Base-by-base conservation (phyloP, 306 rosid species). In the Senna tora region DNA sequence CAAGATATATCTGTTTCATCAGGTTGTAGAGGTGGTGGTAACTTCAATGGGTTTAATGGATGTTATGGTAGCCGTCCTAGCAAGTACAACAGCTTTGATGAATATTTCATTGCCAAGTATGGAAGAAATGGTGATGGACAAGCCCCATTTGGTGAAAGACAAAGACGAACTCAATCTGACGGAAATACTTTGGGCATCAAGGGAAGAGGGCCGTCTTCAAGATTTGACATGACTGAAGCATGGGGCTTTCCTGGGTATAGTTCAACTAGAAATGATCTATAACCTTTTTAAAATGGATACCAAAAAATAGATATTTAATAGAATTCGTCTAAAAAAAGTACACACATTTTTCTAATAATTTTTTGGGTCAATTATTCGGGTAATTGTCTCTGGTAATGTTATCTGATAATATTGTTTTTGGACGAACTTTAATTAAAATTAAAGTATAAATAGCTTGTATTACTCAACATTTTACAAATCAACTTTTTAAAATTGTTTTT, bases 71-170 rank as follows among this genome's bases (percentile, higher is more conserved):
- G 96, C 79, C 83, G 89, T 67, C 65, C 89, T 75, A 80, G 96
- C 45, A 95, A 95, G 85, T 95, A 89, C 67, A 89, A 86, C 73
- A 95, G 90, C 67, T 89, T 87, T 73, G 69, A 83, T 16, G 99
- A 95, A 58, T 89, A 87, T 65, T 69, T 96, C n/a, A 65, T 70
- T 79, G 74, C 80, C 70, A 91, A 94, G 84, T 91, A 83, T 82
- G 98, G 97, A 74, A 81, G 96, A 74, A 86, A 80, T 67, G 85
- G 90, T 54, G 97, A 93, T 73, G 98, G 93, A 47, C 86, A 93
- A 75, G 67, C 55, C 50, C 79, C 84, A 28, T 86, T 60, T 45
- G 92, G 90, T 38, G 98, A 93, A 80, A 87, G 97, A 84, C 84
- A 72, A 78, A 87, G 97, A 84, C 84, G 69, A 78, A 9, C 87